Conservation (phyloP, 2,329 filamentous ascomycete species). For the Penicillium brevicompactum region DNA sequence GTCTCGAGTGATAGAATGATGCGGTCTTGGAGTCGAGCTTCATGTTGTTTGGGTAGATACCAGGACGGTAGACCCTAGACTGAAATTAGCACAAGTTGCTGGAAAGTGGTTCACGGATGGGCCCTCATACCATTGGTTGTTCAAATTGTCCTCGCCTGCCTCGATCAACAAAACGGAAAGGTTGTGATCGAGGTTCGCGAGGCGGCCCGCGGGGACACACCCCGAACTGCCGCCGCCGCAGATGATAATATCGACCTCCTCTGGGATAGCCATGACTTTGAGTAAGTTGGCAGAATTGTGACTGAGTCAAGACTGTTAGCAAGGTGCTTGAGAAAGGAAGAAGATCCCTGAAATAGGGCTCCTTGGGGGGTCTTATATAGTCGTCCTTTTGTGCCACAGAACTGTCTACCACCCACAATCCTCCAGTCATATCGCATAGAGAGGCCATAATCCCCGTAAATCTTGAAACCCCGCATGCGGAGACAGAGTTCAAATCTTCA, state of each 20-base stretch:
- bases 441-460: background rate
- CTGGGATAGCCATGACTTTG: constrained; percentile 64
- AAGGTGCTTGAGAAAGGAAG: background rate
- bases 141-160: constrained; percentile 71
- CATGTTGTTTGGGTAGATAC: constrained; percentile 78
- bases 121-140: constrained; percentile 64
- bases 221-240: constrained; percentile 70
- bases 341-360: background rate
- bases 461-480: constrained; percentile 1
- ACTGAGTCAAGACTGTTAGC: background rate
- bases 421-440: background rate
- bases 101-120: no score
- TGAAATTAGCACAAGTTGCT: background rate
- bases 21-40: constrained; percentile 79
- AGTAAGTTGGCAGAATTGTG: background rate
- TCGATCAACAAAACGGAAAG: constrained; percentile 72
- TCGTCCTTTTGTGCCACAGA: background rate
- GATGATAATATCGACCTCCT: constrained; percentile 81
- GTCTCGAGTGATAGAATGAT: constrained; percentile 77
- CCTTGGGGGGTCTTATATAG: background rate
- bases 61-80: constrained; percentile 68
- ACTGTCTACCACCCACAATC: background rate
- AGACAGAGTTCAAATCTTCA: constrained; percentile 2
- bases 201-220: constrained; percentile 45
- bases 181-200: constrained; percentile 76